A percentile compares a stretch with the other conserved stretches of the same genome.
phyloP scores from a whole-genome alignment of 2,329 filamentous ascomycete genomes.

The Diaporthe helianthi region DNA sequence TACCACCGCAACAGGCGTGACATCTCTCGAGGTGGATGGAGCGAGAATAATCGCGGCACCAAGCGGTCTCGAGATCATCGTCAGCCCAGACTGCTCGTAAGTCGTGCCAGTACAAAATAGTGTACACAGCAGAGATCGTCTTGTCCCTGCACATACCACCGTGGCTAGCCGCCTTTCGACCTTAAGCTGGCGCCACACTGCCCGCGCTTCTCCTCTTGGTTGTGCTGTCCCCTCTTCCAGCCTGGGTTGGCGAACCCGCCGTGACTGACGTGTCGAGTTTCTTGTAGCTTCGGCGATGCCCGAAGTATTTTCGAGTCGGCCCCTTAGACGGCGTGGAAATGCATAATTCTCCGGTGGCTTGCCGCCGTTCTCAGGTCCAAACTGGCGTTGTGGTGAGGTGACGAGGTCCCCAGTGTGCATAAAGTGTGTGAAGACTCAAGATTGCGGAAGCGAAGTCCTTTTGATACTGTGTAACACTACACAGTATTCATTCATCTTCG shows the following conservation, averaged over 20 bases:
- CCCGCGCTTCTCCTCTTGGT: background rate
- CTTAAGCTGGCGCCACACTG: background rate
- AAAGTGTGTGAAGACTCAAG: background rate
- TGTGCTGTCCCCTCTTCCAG: background rate
- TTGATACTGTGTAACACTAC: too few species aligned
- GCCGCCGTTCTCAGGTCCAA: constrained; percentile 1
- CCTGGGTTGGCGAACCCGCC: background rate
- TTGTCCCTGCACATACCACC: background rate
- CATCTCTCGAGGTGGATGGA: background rate
- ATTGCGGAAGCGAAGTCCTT: constrained; percentile 7
- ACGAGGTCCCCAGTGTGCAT: background rate
- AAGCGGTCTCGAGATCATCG: background rate
- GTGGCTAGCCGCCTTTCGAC: constrained; percentile 10
- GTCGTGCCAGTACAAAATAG: background rate
- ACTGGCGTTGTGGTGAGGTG: constrained; percentile 1
- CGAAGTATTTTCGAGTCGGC: background rate
- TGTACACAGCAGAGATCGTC: background rate
- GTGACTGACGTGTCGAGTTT: background rate
- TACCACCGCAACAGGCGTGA: constrained; percentile 63
- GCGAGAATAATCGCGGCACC: constrained; percentile 1
- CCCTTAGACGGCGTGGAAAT: constrained; percentile 11
- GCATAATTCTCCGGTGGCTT: background rate
- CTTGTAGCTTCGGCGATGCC: background rate
- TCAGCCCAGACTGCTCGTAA: constrained; percentile 1
- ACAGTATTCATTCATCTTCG: too few species aligned